These are phyloP conservation scores for Fusarium bactridioides DNA, from an alignment of 2,329 filamentous ascomycete genomes.

Conservation along the genomic window DNA sequence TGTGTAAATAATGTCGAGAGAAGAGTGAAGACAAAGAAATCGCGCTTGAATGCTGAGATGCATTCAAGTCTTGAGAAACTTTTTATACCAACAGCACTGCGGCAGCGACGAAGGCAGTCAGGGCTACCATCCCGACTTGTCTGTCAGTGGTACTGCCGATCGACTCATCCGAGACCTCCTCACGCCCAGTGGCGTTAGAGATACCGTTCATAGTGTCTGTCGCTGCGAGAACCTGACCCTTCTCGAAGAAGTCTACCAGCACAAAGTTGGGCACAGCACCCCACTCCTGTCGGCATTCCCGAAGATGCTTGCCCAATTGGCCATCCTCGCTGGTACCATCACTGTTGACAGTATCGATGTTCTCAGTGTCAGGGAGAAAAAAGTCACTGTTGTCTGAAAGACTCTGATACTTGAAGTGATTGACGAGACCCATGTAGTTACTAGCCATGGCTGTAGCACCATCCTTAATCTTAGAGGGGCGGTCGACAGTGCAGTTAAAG, in stretches of 20 bases:
- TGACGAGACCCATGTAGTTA: constrained; percentile 75
- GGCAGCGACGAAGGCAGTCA: constrained; percentile 55
- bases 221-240: constrained; percentile 72
- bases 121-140: constrained; percentile 47
- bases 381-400: constrained; percentile 58
- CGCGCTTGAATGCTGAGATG: neutral
- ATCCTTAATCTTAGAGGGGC: constrained; percentile 62
- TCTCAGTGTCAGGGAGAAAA: constrained; percentile 66
- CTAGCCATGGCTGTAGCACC: constrained; percentile 62
- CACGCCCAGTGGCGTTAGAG: constrained; percentile 49
- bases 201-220: constrained; percentile 74
- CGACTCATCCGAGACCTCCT: constrained; percentile 28
- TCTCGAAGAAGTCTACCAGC: constrained; percentile 82
- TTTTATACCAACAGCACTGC: constrained; percentile 49
- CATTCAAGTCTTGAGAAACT: neutral
- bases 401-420: constrained; percentile 77
- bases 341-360: constrained; percentile 71
- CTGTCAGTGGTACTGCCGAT: constrained; percentile 28
- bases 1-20: constrained; percentile 11
- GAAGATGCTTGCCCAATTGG: constrained; percentile 61
- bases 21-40: constrained; percentile 20
- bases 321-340: constrained; percentile 62
- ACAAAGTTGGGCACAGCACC: constrained; percentile 73
- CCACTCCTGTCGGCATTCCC: constrained; percentile 65
- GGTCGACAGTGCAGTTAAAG: constrained; percentile 77